Conservation (phyloP, 371 early-diverging fungal genomes). For the Circinella umbellata region DNA sequence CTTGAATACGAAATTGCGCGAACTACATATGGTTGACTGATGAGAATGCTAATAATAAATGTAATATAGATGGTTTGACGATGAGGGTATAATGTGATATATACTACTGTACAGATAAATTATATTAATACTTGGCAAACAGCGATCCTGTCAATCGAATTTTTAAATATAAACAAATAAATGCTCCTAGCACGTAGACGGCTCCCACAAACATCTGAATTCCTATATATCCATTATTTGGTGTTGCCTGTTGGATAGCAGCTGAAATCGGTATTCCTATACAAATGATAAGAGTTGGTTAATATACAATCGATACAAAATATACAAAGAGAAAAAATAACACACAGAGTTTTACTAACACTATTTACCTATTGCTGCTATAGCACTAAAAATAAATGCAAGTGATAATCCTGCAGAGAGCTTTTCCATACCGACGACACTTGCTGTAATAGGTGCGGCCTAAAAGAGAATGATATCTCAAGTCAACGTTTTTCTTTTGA, state of each 20-base stretch:
- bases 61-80: no score
- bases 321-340: no score
- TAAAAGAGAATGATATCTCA: neutral
- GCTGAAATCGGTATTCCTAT: conserved; percentile 31
- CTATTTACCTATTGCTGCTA: conserved; percentile 29
- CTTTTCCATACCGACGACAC: conserved; percentile 56
- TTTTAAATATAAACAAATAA: conserved; percentile 23
- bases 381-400: conserved; percentile 54
- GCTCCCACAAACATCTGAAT: conserved; percentile 48
- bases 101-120: no score
- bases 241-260: conserved; percentile 36
- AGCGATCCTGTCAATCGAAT: conserved; percentile 16
- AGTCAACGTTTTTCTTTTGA: neutral
- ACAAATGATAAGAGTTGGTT: no score
- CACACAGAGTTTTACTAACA: no score
- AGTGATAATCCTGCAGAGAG: conserved; percentile 60
- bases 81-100: no score
- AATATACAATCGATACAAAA: no score
- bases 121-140: neutral
- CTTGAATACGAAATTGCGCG: no score
- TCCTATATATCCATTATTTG: conserved; percentile 34
- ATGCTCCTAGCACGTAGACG: conserved; percentile 37
- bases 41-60: no score
- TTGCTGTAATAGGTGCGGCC: conserved; percentile 59
- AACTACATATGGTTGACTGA: no score